These are phyloP conservation scores for Selaginella tamariscina DNA, from an alignment of 75 land plant genomes.

Conservation along the genomic window DNA sequence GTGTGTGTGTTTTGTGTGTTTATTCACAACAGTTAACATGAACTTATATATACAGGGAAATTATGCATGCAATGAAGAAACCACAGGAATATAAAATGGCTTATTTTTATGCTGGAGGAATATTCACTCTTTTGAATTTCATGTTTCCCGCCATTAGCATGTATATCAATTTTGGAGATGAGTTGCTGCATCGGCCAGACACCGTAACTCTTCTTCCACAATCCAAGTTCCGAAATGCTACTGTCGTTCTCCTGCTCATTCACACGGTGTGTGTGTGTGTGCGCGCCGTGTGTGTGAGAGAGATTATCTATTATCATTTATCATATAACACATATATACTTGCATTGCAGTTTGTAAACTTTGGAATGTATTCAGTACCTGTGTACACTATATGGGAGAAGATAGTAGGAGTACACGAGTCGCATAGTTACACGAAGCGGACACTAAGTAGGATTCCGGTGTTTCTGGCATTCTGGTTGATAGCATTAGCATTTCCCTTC, in stretches of 20 bases:
- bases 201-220: neutral
- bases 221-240: neutral
- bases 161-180: neutral
- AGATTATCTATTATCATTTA: too few species aligned
- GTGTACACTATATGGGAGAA: too few species aligned
- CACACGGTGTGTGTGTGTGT: too few species aligned
- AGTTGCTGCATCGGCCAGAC: neutral
- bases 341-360: too few species aligned
- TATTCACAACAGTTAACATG: neutral
- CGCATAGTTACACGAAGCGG: too few species aligned
- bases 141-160: neutral
- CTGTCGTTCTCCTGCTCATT: neutral
- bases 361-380: too few species aligned
- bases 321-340: too few species aligned
- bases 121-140: neutral
- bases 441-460: too few species aligned
- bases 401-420: too few species aligned
- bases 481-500: too few species aligned
- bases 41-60: neutral
- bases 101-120: neutral
- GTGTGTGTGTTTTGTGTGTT: neutral
- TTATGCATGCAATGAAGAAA: neutral
- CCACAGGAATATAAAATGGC: neutral
- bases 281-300: too few species aligned
- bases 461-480: too few species aligned